Evolutionary conservation across 2,329 filamentous ascomycete species (phyloP), one percentile per base, ranked within the genome.

Genomic region (Ceratocystiopsis minuta): DNA sequence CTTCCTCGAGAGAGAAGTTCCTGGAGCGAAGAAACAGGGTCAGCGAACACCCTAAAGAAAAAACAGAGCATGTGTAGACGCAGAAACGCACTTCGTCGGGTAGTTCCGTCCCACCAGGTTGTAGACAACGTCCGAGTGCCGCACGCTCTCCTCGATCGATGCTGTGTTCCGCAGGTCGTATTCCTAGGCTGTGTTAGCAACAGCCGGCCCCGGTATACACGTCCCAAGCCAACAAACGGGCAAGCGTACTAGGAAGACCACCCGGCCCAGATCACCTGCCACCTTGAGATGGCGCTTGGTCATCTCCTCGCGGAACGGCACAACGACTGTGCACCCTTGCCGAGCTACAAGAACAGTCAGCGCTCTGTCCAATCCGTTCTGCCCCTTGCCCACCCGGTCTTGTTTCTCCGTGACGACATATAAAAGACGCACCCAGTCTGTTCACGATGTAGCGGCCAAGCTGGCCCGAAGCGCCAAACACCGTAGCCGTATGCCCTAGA

Each of bases 291-390:
- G 88, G 53, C 90, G 80, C 72, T 96, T 96, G 53, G 80, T 70
- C 87, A 95, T 96, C 64, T 96, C 90, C 67, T 98, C 90, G 37
- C 90, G 80, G 70, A 76, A 98, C 39, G 90, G 90, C 46, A 96
- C 63, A 46, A 98, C 76, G 35, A 98, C 90, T 34, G 81, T 94
- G 63, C 85, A 93, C 78, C 90, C 90, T 65, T 86, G 77, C 49
- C 83, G 79, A 53, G 90, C 88, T 93, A 10, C 24, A 28, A 6
- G 2, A 28, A 28, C 24, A 28, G 7, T 28, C 11, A 28, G 24
- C 24, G 24, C 24, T 6, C 24, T 10, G 7, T 28, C 24, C 24
- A 9, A 2, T 10, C 24, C 4, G 55, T 55, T 33, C 14, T 11
- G 16, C 40, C 36, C 39, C 16, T 15, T 28, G 45, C 62, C 49